A percentile compares a stretch with the other conserved stretches of the same genome.
These are phyloP conservation scores for Plantago rigida DNA, from an alignment of 305 asterid species.

Conservation along the genomic window DNA sequence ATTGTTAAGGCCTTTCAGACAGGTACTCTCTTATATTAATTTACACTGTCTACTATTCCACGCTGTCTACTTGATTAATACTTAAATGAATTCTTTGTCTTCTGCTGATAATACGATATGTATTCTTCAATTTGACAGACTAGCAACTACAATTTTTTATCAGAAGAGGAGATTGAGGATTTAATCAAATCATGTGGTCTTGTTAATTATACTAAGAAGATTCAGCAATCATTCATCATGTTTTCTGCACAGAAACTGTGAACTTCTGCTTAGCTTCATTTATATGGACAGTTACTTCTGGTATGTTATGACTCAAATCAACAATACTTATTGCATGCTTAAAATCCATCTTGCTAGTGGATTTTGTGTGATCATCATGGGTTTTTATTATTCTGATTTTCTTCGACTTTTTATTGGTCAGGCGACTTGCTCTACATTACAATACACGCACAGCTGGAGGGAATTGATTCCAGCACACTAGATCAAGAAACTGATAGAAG, in stretches of 20 bases:
- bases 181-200: conserved; percentile 70
- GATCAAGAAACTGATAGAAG: background rate
- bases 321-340: no score
- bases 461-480: background rate
- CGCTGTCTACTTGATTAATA: no score
- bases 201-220: conserved; percentile 49
- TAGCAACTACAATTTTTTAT: conserved; percentile 43
- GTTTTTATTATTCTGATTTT: background rate
- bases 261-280: conserved; percentile 12
- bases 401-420: background rate
- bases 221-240: conserved; percentile 65
- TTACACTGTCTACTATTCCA: background rate
- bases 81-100: background rate
- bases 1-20: conserved; percentile 52
- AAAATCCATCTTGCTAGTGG: no score
- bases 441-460: background rate
- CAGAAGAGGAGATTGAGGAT: conserved; percentile 76
- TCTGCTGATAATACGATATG: background rate
- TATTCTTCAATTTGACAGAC: conserved; percentile 31
- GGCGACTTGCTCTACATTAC: no score
- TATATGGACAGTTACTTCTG: conserved; percentile 1
- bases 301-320: no score
- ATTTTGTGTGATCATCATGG: background rate
- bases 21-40: conserved; percentile 33
- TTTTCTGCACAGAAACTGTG: conserved; percentile 78